These are phyloP conservation scores for Podosphaera leucotricha DNA, from an alignment of 2,329 filamentous ascomycete species.

Conservation along the genomic window DNA sequence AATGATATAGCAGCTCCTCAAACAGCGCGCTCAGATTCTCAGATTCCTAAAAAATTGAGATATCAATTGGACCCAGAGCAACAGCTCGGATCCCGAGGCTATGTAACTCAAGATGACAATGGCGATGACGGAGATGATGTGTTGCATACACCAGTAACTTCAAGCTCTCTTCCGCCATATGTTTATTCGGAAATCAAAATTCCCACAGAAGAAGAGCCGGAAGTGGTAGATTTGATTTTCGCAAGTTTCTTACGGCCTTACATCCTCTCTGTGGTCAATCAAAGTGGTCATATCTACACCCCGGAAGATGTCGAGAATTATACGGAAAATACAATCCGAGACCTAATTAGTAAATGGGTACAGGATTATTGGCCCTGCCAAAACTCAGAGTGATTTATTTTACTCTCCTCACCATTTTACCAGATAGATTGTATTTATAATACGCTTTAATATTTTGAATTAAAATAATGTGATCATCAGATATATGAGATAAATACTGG, in stretches of 20 bases:
- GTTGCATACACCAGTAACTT: conserved; percentile 48
- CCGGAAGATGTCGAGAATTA: conserved; percentile 26
- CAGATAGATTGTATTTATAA: no score
- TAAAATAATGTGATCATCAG: no score
- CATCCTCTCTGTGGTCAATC: conserved; percentile 50
- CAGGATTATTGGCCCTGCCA: conserved; percentile 26
- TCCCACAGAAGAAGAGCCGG: conserved; percentile 28
- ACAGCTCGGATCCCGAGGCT: conserved; percentile 38
- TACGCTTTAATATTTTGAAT: no score
- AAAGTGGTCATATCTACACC: conserved; percentile 27
- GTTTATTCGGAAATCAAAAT: conserved; percentile 48
- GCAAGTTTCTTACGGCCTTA: conserved; percentile 76
- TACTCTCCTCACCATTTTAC: no score
- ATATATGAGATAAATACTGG: no score
- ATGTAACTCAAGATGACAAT: conserved; percentile 71
- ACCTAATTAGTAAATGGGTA: conserved; percentile 33
- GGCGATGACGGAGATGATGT: conserved; percentile 80
- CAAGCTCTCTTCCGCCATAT: conserved; percentile 62
- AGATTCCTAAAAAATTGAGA: conserved; percentile 9
- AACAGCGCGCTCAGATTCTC: conserved; percentile 2
- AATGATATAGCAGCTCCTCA: background rate
- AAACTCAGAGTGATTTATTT: no score
- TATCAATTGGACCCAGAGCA: conserved; percentile 10
- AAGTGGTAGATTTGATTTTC: conserved; percentile 69
- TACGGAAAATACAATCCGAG: conserved; percentile 28